A percentile compares a stretch with the other conserved stretches of the same genome.
Conservation (phyloP, 78 protist genomes). For the Bodo saltans region DNA sequence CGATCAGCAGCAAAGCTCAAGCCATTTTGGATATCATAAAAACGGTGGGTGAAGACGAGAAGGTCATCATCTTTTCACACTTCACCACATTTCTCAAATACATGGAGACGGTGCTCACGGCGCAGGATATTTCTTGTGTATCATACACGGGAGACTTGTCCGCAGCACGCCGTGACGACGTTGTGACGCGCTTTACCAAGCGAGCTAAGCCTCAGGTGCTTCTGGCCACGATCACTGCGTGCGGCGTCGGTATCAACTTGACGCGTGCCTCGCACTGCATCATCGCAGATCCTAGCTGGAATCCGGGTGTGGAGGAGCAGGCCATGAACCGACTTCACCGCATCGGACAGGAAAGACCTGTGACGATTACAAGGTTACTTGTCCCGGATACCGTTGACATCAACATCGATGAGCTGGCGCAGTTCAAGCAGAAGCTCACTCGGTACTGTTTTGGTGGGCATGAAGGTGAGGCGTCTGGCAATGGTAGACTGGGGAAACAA, state of each 20-base stretch:
- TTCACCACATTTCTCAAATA: conserved; percentile 31
- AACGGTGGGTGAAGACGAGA: not conserved
- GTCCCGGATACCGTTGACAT: conserved; percentile 32
- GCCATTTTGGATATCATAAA: not conserved
- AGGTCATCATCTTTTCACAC: conserved; percentile 35
- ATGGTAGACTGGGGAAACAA: too few relatives aligned
- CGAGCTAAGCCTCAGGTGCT: too few relatives aligned
- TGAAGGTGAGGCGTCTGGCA: too few relatives aligned
- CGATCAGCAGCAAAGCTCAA: not conserved
- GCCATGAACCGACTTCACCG: conserved; percentile 88
- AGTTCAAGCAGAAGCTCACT: conserved; percentile 51
- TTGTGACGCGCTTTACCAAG: not conserved
- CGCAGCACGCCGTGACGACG: not conserved
- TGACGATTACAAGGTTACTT: conserved; percentile 8
- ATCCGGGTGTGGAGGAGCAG: conserved; percentile 76
- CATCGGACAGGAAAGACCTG: conserved; percentile 43
- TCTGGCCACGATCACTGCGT: conserved; percentile 70
- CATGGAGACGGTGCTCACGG: conserved; percentile 7
- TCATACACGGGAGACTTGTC: conserved; percentile 25
- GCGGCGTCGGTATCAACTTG: conserved; percentile 94
- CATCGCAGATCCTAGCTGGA: conserved; percentile 88
- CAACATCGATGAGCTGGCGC: conserved; percentile 62
- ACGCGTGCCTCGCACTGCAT: conserved; percentile 74
- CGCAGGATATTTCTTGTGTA: not conserved
- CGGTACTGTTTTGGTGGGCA: too few relatives aligned